Conservation (phyloP, 306 rosid genomes). For the Cucurbita pepo region DNA sequence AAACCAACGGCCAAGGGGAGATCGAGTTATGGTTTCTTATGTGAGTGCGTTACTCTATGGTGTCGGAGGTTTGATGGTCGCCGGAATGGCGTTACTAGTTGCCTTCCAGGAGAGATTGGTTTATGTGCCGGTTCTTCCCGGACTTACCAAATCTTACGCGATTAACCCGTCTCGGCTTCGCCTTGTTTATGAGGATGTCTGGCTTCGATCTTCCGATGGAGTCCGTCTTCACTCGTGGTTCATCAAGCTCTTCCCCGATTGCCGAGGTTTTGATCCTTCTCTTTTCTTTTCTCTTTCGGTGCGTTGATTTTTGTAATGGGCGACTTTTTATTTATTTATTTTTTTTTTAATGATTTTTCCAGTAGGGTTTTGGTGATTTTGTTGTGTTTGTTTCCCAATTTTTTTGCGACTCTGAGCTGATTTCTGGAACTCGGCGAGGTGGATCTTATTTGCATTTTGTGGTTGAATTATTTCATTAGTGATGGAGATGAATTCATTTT, state of each 20-base stretch:
- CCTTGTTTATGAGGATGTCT: conserved; percentile 64
- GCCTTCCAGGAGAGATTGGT: conserved; percentile 86
- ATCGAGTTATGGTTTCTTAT: conserved; percentile 53
- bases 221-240: conserved; percentile 96
- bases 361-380: not conserved
- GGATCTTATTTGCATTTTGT: not conserved
- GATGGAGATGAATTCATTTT: not conserved
- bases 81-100: conserved; percentile 88
- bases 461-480: not conserved
- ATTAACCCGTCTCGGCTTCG: conserved; percentile 73
- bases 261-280: conserved; percentile 40
- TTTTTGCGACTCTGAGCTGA: not conserved
- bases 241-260: conserved; percentile 83
- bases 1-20: not conserved
- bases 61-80: conserved; percentile 68
- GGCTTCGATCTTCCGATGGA: conserved; percentile 88
- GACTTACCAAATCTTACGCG: conserved; percentile 71
- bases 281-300: not conserved
- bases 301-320: not conserved
- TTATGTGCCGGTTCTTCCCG: conserved; percentile 86
- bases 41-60: conserved; percentile 54
- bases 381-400: not conserved
- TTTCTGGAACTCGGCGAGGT: not conserved
- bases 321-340: not conserved
- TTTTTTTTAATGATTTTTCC: not conserved